These are phyloP conservation scores for Craspedostauros australis DNA, from an alignment of 108 stramenopile genomes.

Conservation along the genomic window DNA sequence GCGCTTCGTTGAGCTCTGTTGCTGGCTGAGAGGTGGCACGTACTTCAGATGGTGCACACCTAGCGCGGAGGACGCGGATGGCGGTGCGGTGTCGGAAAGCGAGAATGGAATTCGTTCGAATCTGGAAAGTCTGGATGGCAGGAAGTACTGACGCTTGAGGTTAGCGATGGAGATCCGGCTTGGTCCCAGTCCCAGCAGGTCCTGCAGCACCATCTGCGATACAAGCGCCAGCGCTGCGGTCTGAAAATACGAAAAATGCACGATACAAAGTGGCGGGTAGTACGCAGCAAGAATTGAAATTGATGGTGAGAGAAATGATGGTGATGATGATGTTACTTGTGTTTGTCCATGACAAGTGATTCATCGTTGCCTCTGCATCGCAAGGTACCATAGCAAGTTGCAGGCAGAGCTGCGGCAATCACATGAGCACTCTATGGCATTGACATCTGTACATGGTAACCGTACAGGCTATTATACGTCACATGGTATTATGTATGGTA, in stretches of 20 bases:
- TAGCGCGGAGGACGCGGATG: constrained; percentile 4
- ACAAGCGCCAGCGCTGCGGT: constrained; percentile 13
- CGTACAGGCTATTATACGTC: too few species aligned
- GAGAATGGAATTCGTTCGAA: constrained; percentile 18
- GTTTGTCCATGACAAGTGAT: background rate
- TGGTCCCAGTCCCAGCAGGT: constrained; percentile 39
- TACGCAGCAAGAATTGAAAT: too few species aligned
- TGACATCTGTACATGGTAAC: too few species aligned
- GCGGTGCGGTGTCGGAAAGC: background rate
- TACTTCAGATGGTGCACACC: constrained; percentile 47
- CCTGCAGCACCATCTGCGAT: constrained; percentile 39
- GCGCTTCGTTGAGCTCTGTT: background rate
- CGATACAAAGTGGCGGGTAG: too few species aligned
- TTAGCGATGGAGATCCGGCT: constrained; percentile 44
- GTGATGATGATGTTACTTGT: background rate
- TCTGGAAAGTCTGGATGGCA: constrained; percentile 56
- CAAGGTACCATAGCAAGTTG: too few species aligned
- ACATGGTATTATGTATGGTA: too few species aligned
- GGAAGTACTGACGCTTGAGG: constrained; percentile 31
- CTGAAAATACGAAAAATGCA: constrained; percentile 5
- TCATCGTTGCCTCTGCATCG: background rate
- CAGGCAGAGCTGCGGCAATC: too few species aligned
- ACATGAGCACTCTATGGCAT: too few species aligned
- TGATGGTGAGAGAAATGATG: too few species aligned
- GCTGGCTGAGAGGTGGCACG: background rate